Conservation (phyloP, 768 basidiomycete genomes). For the Tremella fuciformis region DNA sequence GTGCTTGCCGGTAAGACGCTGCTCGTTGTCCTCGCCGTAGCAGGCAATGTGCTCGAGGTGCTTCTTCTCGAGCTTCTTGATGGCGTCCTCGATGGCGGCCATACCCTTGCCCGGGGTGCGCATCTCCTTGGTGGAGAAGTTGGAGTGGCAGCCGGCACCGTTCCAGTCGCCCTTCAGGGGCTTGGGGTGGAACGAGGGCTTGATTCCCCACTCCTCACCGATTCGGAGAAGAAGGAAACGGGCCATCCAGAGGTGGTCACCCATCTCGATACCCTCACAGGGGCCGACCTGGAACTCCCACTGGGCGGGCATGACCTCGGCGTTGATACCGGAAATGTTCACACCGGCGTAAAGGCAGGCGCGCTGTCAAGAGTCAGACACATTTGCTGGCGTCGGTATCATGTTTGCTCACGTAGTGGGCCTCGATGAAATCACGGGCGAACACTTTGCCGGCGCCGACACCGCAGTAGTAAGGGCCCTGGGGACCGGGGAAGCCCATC, state of each 20-base stretch:
- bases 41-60: conserved; percentile 96
- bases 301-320: conserved; percentile 99
- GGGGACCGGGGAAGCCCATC: conserved; percentile 98
- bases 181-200: conserved; percentile 98
- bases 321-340: conserved; percentile 99
- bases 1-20: conserved; percentile 91
- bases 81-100: conserved; percentile 84
- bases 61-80: conserved; percentile 84
- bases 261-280: conserved; percentile 96
- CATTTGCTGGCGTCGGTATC: background rate
- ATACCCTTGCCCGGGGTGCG: conserved; percentile 85
- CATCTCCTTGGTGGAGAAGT: conserved; percentile 93
- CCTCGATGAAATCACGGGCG: conserved; percentile 97
- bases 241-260: conserved; percentile 99
- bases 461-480: conserved; percentile 99
- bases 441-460: conserved; percentile 99
- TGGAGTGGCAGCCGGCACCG: conserved; percentile 95
- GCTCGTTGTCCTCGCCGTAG: conserved; percentile 96
- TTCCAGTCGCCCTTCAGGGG: conserved; percentile 97
- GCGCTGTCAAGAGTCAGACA: conserved; percentile 35
- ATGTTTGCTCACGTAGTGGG: conserved; percentile 72
- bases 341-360: conserved; percentile 85
- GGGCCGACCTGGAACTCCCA: conserved; percentile 99
- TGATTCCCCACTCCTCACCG: conserved; percentile 91
- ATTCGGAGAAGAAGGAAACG: conserved; percentile 93